Base-by-base conservation (phyloP, 176 grass and related monocot species). In the Aegilops bicornis region DNA sequence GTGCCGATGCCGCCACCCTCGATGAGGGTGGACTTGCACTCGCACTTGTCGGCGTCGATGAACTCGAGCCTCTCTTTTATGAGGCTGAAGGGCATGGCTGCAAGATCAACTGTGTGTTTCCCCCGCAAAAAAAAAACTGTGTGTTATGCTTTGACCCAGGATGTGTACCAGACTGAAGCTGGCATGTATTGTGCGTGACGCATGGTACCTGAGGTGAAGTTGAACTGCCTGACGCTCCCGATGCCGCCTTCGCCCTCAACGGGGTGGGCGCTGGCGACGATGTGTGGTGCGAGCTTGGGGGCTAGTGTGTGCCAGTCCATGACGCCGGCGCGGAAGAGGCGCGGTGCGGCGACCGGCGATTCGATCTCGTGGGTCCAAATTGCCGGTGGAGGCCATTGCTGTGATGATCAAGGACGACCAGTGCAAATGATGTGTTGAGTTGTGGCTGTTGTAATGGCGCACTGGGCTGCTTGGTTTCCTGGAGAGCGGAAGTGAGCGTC, bases 251-350 rank as follows among this genome's bases (percentile, higher is more conserved):
- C 82, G 12, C 91, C 93, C 40, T 93, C 79, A 1, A 93, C 31
- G 7, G 85, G 35, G 56, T 76, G 23, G 39, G 87, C 91, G 75
- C 93, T 93, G 73, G 83, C 62, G 25, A 98, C 80, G n/a, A 91
- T 86, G 23, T 92, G 39, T 4, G 95, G 39, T 25, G 47, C 43
- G 76, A 90, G 6, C 93, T 98, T 93, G 54, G 93, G 95, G 4
- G 79, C 91, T 0, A 95, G 85, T n/a, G 40, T 90, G 87, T 98
- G 93, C 93, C 95, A 98, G 85, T 98, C 93, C 37, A 91, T 13
- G 30, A 95, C 36, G 56, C 79, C 85, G 27, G 93, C 93, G 7
- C 90, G 90, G 95, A 98, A 98, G 25, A 98, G 76, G 25, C 93
- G 89, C n/a, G 83, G 54, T 7, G 91, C 85, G 22, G 89, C 54